phyloP scores from a whole-genome alignment of 2,329 filamentous ascomycete species.

The Westerdykella aurantiaca region DNA sequence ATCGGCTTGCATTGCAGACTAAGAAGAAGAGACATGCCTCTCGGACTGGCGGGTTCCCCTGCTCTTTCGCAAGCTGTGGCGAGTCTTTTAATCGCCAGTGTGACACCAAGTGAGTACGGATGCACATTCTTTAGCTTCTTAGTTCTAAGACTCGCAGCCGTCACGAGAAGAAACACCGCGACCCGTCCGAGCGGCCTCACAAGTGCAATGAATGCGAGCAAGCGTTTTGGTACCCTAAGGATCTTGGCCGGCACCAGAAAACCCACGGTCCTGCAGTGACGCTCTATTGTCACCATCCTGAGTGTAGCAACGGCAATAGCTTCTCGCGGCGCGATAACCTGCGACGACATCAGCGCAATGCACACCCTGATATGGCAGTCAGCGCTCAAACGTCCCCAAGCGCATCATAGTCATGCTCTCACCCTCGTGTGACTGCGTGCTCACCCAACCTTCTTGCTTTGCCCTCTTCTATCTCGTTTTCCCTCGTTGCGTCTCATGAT shows the following conservation, averaged over 20 bases:
- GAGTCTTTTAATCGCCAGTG: conserved; percentile 28
- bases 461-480: no score
- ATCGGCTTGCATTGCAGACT: conserved; percentile 12
- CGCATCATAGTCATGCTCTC: no score
- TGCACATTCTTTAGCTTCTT: background rate
- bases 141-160: conserved; percentile 20
- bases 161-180: conserved; percentile 28
- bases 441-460: no score
- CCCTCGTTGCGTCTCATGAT: no score
- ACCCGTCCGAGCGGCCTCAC: conserved; percentile 24
- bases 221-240: conserved; percentile 34
- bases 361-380: conserved; percentile 14
- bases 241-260: conserved; percentile 24
- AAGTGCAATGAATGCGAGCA: conserved; percentile 26
- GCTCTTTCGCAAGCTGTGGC: conserved; percentile 16
- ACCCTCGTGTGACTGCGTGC: no score
- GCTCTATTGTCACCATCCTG: conserved; percentile 20
- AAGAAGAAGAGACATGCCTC: conserved; percentile 18
- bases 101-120: conserved; percentile 30
- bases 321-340: conserved; percentile 35
- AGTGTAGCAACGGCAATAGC: conserved; percentile 23
- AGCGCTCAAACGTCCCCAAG: no score
- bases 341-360: conserved; percentile 27
- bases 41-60: conserved; percentile 22
- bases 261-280: conserved; percentile 17